These are phyloP conservation scores for Agapanthus africanus DNA, from an alignment of 106 monocot genomes.

Conservation along the genomic window DNA sequence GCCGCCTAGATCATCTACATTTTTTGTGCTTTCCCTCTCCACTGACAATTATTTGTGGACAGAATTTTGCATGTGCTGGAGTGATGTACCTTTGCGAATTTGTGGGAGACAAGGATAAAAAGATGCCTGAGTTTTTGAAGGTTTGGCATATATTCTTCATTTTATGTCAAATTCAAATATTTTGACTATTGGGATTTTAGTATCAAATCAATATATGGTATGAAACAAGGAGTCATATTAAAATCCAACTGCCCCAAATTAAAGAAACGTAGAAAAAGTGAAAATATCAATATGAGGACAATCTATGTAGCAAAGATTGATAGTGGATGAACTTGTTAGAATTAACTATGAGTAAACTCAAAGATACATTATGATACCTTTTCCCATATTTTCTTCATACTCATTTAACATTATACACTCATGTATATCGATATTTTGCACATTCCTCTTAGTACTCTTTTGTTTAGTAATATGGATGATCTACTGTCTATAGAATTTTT, in stretches of 20 bases:
- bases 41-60: conserved; percentile 2
- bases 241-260: no score
- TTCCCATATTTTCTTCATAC: no score
- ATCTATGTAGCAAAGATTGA: neutral
- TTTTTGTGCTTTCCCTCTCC: neutral
- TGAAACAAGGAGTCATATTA: neutral
- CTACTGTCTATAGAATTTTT: no score
- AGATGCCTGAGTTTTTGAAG: conserved; percentile 11
- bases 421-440: no score
- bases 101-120: conserved; percentile 10
- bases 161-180: neutral
- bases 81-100: conserved; percentile 15
- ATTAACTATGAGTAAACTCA: no score
- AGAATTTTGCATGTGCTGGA: conserved; percentile 16
- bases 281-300: no score
- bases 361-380: no score
- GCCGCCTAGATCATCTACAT: neutral
- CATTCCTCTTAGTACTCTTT: no score
- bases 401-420: no score
- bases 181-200: neutral
- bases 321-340: neutral
- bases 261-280: no score
- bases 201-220: neutral
- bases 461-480: no score
- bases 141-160: neutral